Evolutionary conservation across 2,329 filamentous ascomycete genomes (phyloP).

Genomic region (Coniochaeta sp.): DNA sequence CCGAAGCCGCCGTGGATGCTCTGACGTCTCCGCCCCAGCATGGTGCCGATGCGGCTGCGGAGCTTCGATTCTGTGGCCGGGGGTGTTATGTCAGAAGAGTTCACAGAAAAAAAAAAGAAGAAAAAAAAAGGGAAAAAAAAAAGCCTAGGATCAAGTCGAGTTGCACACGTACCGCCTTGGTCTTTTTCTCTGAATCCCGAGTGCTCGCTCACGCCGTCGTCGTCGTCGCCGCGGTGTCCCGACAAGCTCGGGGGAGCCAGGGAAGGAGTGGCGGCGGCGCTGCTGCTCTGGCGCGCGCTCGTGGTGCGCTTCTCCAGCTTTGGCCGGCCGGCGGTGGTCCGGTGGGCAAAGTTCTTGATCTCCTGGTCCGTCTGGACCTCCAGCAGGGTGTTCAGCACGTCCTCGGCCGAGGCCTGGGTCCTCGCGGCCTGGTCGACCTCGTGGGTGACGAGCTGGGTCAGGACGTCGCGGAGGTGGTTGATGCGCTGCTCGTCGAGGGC

Average conservation of each 20-base stretch:
- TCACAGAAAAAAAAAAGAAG: too few relatives aligned
- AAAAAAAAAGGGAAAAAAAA: too few relatives aligned
- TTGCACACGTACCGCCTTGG: background rate
- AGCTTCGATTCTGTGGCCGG: constrained; percentile 42
- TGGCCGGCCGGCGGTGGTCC: constrained; percentile 34
- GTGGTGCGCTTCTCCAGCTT: constrained; percentile 30
- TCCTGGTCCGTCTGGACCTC: constrained; percentile 84
- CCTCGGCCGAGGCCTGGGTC: constrained; percentile 65
- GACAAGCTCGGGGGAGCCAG: constrained; percentile 21
- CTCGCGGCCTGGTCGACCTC: constrained; percentile 83
- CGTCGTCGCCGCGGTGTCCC: constrained; percentile 23
- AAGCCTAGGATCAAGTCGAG: background rate
- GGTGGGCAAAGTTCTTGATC: constrained; percentile 63
- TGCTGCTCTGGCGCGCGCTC: constrained; percentile 32
- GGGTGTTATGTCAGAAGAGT: background rate
- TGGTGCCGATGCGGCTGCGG: constrained; percentile 60
- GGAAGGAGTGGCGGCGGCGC: constrained; percentile 17
- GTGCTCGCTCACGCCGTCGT: constrained; percentile 38
- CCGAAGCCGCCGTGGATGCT: constrained; percentile 58
- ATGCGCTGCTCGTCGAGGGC: constrained; percentile 81
- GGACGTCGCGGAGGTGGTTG: constrained; percentile 81
- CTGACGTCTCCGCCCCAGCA: constrained; percentile 58
- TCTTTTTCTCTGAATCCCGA: constrained; percentile 29
- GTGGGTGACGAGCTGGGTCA: constrained; percentile 90
- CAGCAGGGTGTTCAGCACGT: constrained; percentile 72